Conservation (phyloP, 225 moss, liverwort and hornwort species). For the Pseudisothecium myosuroides region DNA sequence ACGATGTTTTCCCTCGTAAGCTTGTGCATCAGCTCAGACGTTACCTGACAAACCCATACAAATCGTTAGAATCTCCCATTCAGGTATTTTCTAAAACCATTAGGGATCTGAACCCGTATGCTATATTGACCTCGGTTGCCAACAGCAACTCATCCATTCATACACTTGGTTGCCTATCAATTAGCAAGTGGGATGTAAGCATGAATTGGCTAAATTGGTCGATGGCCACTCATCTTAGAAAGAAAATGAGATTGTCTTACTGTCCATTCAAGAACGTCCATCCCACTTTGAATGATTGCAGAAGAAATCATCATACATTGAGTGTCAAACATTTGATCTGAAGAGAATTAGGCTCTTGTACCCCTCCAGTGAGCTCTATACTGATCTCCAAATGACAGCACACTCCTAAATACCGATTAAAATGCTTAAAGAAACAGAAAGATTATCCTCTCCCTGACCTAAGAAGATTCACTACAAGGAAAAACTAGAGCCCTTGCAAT, state of each 20-base stretch:
- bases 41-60: constrained; percentile 17
- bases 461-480: neutral
- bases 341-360: neutral
- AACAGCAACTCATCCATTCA: neutral
- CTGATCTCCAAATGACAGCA: neutral
- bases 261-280: neutral
- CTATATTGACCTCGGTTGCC: neutral
- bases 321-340: neutral
- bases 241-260: neutral
- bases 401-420: neutral
- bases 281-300: neutral
- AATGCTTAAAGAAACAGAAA: neutral
- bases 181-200: neutral
- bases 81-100: neutral
- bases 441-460: neutral
- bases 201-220: neutral
- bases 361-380: neutral
- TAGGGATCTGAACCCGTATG: neutral
- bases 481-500: neutral
- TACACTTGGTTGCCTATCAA: neutral
- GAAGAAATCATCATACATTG: neutral
- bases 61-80: neutral
- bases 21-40: constrained; percentile 56
- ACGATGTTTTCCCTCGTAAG: constrained; percentile 35
- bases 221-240: neutral